Percentiles rank a stretch among this genome's conserved stretches.
Evolutionary conservation across 2,329 filamentous ascomycete species (phyloP).

Genomic region (Thermothelomyces thermophilus): DNA sequence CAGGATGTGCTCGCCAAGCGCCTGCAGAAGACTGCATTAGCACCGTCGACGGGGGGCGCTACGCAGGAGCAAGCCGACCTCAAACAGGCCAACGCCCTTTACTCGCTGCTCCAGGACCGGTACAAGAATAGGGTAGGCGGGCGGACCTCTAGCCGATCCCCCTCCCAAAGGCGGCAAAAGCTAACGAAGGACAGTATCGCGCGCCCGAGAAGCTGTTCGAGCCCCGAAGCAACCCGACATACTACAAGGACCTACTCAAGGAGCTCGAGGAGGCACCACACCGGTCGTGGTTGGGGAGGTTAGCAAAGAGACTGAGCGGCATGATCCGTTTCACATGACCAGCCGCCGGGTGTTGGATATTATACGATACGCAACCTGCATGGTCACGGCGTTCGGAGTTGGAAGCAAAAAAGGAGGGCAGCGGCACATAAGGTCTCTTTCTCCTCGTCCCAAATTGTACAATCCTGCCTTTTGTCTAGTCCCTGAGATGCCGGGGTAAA

Average conservation of each 20-base stretch:
- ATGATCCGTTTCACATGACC: conserved; percentile 52
- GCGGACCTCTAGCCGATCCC: background rate
- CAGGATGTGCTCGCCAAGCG: conserved; percentile 47
- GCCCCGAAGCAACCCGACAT: conserved; percentile 57
- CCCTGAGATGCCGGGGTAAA: conserved; percentile 7
- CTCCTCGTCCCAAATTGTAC: background rate
- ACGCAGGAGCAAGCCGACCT: conserved; percentile 43
- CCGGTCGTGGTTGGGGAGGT: conserved; percentile 45
- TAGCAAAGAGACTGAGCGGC: conserved; percentile 50
- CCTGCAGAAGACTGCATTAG: conserved; percentile 34
- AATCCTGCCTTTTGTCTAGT: conserved; percentile 14
- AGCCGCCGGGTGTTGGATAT: background rate
- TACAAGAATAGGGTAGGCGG: conserved; percentile 50
- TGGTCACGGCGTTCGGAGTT: conserved; percentile 19
- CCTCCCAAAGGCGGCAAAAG: too few species aligned
- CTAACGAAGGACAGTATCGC: conserved; percentile 34
- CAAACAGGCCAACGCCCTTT: conserved; percentile 53
- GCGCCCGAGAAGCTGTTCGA: conserved; percentile 45
- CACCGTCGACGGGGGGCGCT: conserved; percentile 19
- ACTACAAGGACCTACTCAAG: conserved; percentile 53
- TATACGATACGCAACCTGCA: conserved; percentile 18
- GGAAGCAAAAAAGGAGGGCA: conserved; percentile 1
- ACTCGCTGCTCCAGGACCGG: conserved; percentile 52
- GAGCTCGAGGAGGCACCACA: conserved; percentile 59
- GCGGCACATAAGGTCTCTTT: conserved; percentile 3